phyloP scores from a whole-genome alignment of 2,329 filamentous ascomycete genomes.

The Hymenoscyphus fructigenus region DNA sequence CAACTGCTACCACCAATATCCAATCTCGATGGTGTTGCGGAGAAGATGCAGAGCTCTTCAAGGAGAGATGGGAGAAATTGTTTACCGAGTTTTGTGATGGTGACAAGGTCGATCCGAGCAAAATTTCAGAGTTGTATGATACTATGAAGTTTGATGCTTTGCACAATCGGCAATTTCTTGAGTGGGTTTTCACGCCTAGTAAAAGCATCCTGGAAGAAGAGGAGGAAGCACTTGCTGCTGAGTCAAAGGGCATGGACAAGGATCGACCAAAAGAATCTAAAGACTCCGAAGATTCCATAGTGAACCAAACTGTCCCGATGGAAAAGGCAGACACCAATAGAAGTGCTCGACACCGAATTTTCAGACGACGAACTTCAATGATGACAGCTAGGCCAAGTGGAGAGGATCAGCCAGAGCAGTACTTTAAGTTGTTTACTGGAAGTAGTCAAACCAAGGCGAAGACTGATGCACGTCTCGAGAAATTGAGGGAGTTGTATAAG shows the following conservation, averaged over 20 bases:
- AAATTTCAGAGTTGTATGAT: constrained; percentile 97
- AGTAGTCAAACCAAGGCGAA: constrained; percentile 73
- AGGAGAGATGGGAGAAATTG: constrained; percentile 96
- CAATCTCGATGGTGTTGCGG: constrained; percentile 95
- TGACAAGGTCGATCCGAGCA: constrained; percentile 97
- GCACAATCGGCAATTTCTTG: constrained; percentile 92
- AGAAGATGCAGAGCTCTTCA: constrained; percentile 91
- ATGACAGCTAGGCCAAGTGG: constrained; percentile 51
- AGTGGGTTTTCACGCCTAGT: constrained; percentile 94
- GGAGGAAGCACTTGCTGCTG: constrained; percentile 39
- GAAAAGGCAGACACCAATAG: constrained; percentile 32
- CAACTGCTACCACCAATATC: constrained; percentile 65
- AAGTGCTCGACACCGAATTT: constrained; percentile 48
- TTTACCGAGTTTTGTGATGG: constrained; percentile 95
- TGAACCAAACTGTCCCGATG: constrained; percentile 24
- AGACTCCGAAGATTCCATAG: constrained; percentile 18
- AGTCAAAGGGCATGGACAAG: constrained; percentile 31
- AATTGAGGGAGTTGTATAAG: constrained; percentile 88
- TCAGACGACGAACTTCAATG: constrained; percentile 61
- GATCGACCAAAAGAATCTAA: constrained; percentile 29
- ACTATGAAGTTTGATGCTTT: constrained; percentile 99
- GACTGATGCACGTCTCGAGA: constrained; percentile 79
- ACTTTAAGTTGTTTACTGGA: constrained; percentile 88
- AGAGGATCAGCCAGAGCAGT: constrained; percentile 56
- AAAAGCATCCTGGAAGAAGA: constrained; percentile 75